Conservation (phyloP, 495 filamentous ascomycete species). For the Stereocaulon alpinum region DNA sequence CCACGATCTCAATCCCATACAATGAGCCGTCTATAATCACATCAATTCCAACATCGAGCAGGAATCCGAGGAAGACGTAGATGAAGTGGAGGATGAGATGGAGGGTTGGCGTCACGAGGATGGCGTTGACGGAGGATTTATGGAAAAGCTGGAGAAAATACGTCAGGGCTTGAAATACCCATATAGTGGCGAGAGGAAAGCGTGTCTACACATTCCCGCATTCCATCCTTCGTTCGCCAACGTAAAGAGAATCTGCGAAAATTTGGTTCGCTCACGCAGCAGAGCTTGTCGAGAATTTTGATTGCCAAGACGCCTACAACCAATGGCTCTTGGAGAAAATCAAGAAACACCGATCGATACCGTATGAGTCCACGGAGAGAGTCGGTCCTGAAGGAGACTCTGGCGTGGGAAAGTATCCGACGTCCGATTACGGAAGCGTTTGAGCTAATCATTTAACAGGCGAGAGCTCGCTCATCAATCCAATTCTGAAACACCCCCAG, state of each 20-base stretch:
- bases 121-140: background rate
- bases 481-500: background rate
- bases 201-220: background rate
- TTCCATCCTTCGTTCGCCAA: constrained; percentile 10
- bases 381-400: constrained; percentile 3
- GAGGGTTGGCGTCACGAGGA: background rate
- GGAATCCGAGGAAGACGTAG: background rate
- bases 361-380: background rate
- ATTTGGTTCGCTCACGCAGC: background rate
- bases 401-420: background rate
- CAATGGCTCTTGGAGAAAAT: background rate
- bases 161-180: background rate
- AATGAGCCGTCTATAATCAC: no score
- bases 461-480: constrained; percentile 11
- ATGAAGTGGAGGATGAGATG: background rate
- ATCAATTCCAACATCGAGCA: background rate
- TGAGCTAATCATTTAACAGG: background rate
- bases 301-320: background rate
- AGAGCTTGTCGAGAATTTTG: background rate
- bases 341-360: background rate
- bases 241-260: background rate
- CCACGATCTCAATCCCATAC: no score
- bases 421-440: no score
- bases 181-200: background rate
- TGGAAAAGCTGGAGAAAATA: background rate